These are phyloP conservation scores for Colletotrichum tropicicola DNA, from an alignment of 2,329 filamentous ascomycete genomes.

Conservation along the genomic window DNA sequence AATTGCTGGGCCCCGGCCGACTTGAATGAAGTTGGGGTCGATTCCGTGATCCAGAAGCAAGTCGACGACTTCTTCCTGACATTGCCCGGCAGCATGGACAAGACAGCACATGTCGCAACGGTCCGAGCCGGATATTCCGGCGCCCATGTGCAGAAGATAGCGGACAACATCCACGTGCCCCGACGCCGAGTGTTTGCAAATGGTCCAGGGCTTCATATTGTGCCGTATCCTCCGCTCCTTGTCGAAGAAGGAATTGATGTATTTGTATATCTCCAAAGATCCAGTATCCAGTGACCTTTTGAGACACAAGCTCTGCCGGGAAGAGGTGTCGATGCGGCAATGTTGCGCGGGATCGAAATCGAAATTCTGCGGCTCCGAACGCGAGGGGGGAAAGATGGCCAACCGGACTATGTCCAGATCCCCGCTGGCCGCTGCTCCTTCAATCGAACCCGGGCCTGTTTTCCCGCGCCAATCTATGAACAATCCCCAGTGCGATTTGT, in stretches of 20 bases:
- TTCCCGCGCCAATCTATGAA: background rate
- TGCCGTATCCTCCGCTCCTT: background rate
- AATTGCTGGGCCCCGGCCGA: too few species aligned
- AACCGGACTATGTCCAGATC: background rate
- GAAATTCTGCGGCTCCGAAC: background rate
- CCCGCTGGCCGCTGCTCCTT: background rate
- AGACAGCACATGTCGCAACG: background rate
- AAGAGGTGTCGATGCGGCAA: background rate
- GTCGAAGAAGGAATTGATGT: background rate
- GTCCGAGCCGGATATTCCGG: background rate
- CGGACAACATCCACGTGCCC: background rate
- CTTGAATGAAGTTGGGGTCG: background rate
- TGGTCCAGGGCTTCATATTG: background rate
- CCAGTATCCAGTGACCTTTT: background rate
- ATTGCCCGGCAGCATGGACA: background rate
- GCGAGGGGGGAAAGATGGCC: background rate
- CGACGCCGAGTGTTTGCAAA: background rate
- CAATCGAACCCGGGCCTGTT: background rate
- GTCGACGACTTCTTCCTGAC: background rate
- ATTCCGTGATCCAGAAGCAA: background rate
- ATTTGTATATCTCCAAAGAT: background rate
- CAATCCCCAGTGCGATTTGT: background rate
- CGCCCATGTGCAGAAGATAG: background rate
- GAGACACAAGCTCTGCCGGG: background rate
- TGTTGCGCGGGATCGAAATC: background rate